Percentiles rank a stretch among this genome's conserved stretches.
phyloP scores from a whole-genome alignment of 257 asterid species.

The Solanum chmielewskii region DNA sequence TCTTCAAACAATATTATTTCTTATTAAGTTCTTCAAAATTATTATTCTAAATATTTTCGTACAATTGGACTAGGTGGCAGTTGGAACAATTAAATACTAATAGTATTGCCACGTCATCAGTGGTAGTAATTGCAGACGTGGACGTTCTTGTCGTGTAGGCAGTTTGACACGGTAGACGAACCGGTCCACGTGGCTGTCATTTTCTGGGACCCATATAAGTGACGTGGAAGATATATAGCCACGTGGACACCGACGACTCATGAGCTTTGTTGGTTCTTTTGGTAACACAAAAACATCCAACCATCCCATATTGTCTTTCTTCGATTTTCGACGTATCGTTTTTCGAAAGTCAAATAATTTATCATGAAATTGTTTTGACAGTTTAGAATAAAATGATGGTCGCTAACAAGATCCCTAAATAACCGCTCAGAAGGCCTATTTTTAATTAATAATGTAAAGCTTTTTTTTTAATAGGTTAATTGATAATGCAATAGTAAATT shows the following conservation, averaged over 20 bases:
- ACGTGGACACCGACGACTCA: slow-evolving; percentile 21
- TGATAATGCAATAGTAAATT: no score
- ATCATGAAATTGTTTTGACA: no score
- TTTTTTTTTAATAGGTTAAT: no score
- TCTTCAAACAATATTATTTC: no score
- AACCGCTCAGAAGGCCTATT: no score
- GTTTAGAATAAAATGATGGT: no score
- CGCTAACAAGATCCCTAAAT: no score
- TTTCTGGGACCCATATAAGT: slow-evolving; percentile 12
- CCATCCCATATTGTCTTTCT: slow-evolving; percentile 3
- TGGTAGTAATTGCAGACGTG: slow-evolving; percentile 10
- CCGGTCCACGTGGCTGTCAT: slow-evolving; percentile 35
- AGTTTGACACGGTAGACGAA: neutral
- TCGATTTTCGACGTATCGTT: neutral
- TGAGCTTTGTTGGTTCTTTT: slow-evolving; percentile 6
- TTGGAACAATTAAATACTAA: neutral
- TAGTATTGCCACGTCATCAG: neutral
- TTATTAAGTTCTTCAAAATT: no score
- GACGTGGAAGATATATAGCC: slow-evolving; percentile 13
- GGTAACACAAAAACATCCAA: slow-evolving; percentile 18
- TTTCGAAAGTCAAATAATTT: no score
- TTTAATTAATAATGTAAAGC: no score
- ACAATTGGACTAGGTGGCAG: neutral
- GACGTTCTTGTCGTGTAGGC: neutral
- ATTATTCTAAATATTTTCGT: no score